Evolutionary conservation across 768 basidiomycete species (phyloP).

Genomic region (Rhizopogon rudus): DNA sequence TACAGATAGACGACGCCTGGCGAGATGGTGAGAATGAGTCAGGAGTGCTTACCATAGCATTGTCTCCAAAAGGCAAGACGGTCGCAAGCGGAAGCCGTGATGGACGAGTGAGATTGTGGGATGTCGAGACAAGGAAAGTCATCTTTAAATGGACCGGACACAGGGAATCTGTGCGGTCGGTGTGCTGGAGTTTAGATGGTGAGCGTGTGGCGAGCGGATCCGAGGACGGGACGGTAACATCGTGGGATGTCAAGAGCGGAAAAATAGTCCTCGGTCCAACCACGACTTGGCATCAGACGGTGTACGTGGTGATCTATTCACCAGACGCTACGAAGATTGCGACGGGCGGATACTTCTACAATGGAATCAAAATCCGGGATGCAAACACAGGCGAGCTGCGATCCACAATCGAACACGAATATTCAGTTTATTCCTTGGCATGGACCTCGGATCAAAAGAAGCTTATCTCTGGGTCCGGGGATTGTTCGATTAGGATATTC

Average conservation of each 20-base stretch:
- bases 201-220: conserved; percentile 8
- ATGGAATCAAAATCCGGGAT: not conserved
- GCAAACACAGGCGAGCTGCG: too few species aligned
- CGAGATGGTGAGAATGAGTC: not conserved
- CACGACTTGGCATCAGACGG: too few species aligned
- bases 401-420: too few species aligned
- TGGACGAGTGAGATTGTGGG: conserved; percentile 6
- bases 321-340: not conserved
- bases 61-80: not conserved
- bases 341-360: not conserved
- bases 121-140: conserved; percentile 20
- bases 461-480: too few species aligned
- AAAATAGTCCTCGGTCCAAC: too few species aligned
- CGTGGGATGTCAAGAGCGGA: not conserved
- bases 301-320: not conserved
- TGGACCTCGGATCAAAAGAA: too few species aligned
- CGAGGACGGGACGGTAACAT: conserved; percentile 2
- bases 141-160: conserved; percentile 4
- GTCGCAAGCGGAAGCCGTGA: conserved; percentile 4
- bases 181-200: conserved; percentile 26
- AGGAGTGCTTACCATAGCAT: not conserved
- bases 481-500: too few species aligned
- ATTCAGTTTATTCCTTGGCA: too few species aligned
- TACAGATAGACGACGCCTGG: not conserved
- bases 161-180: conserved; percentile 22